Percentiles rank a stretch among this genome's conserved stretches.
phyloP scores from a whole-genome alignment of 2,329 filamentous ascomycete species.

The Alternaria sp. region DNA sequence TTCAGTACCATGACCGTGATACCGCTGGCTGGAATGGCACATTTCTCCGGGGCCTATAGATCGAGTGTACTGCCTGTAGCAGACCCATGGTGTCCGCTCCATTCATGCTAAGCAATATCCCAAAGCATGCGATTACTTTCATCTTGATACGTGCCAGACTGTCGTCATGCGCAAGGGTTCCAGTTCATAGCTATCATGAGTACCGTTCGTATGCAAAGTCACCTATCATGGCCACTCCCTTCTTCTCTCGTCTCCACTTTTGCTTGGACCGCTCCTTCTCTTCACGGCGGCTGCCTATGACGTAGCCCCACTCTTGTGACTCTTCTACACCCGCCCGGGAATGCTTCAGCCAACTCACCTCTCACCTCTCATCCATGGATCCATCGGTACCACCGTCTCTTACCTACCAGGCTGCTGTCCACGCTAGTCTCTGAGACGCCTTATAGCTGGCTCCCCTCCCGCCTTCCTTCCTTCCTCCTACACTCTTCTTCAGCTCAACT shows the following conservation, averaged over 20 bases:
- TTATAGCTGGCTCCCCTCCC: neutral
- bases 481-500: neutral
- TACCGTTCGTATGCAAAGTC: neutral
- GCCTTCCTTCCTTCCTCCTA: neutral
- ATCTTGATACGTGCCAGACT: neutral
- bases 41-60: neutral
- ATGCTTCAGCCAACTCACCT: neutral
- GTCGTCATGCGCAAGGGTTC: neutral
- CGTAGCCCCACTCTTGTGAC: neutral
- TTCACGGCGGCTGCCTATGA: neutral
- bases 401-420: neutral
- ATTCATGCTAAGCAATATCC: neutral
- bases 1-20: neutral
- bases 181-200: neutral
- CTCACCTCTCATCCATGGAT: neutral
- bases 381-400: neutral
- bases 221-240: neutral
- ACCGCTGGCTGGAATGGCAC: accelerated
- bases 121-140: neutral
- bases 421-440: neutral
- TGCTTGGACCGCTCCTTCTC: neutral
- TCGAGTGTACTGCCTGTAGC: neutral
- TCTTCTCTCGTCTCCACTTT: neutral
- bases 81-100: neutral
- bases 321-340: neutral